Conservation (phyloP, 2,329 filamentous ascomycete species). For the Colletotrichum navitas region DNA sequence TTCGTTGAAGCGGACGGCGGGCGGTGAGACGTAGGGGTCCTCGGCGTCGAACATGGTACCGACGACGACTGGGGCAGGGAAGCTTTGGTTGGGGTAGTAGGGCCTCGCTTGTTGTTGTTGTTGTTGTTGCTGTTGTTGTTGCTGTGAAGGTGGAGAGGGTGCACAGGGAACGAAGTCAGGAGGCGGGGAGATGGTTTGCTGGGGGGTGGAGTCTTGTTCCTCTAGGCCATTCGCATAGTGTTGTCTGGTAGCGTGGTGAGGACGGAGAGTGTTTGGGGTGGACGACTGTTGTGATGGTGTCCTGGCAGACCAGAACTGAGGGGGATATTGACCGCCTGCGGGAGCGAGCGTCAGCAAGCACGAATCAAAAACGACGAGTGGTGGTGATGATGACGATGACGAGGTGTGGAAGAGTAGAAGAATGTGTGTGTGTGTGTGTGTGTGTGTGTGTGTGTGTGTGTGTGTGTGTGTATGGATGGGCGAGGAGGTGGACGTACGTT, state of each 20-base stretch:
- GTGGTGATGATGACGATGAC: slow-evolving; percentile 11
- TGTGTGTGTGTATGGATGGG: too few relatives aligned
- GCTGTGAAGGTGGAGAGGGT: slow-evolving; percentile 55
- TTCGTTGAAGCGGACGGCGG: slow-evolving; percentile 55
- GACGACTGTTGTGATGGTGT: slow-evolving; percentile 44
- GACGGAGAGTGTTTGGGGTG: slow-evolving; percentile 42
- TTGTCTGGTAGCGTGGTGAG: slow-evolving; percentile 37
- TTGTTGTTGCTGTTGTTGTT: slow-evolving; percentile 51
- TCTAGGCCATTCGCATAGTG: slow-evolving; percentile 42
- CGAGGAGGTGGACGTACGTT: slow-evolving; percentile 29
- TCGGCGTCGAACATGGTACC: slow-evolving; percentile 34
- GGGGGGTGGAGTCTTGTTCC: slow-evolving; percentile 44
- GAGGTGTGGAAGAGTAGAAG: slow-evolving; percentile 10
- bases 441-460: too few relatives aligned
- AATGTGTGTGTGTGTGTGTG: not conserved
- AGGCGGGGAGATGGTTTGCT: slow-evolving; percentile 51
- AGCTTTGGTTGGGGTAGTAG: slow-evolving; percentile 23
- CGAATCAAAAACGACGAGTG: slow-evolving; percentile 14
- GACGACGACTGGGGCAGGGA: slow-evolving; percentile 35
- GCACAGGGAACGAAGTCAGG: slow-evolving; percentile 52
- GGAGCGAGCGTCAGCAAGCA: slow-evolving; percentile 41
- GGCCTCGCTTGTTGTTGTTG: slow-evolving; percentile 48
- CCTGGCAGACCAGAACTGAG: slow-evolving; percentile 43
- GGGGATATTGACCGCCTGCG: slow-evolving; percentile 42
- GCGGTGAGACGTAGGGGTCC: slow-evolving; percentile 56